phyloP scores from a whole-genome alignment of 352 stramenopile species.

The Pythium folliculosum region DNA sequence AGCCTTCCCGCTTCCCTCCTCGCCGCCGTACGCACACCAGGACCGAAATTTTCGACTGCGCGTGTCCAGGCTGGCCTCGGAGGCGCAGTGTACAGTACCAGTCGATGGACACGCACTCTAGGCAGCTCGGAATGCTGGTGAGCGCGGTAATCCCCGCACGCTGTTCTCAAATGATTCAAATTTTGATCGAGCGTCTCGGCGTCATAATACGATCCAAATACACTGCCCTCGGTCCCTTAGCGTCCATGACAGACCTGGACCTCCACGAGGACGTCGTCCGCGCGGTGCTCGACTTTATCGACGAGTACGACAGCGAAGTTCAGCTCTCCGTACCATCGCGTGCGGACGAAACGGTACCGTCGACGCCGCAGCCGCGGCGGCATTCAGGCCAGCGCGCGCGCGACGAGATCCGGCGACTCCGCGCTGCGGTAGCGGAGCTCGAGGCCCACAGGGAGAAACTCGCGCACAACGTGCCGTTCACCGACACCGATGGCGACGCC shows the following conservation, averaged over 20 bases:
- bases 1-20: no score
- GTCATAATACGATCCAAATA: no score
- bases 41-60: no score
- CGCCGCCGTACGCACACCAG: no score
- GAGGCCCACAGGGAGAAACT: neutral
- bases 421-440: neutral
- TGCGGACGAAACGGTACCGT: neutral
- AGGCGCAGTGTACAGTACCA: no score
- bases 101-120: no score
- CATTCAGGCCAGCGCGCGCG: neutral
- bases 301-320: neutral
- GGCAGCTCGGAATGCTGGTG: no score
- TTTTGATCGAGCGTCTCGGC: no score
- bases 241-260: neutral
- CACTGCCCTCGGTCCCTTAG: no score
- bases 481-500: neutral
- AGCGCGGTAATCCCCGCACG: no score
- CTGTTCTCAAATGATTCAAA: no score
- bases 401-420: neutral
- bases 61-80: no score
- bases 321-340: neutral
- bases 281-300: slow-evolving; percentile 3
- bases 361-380: neutral
- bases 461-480: neutral
- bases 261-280: neutral